Evolutionary conservation across 1,284 basidiomycete genomes (phyloP), one percentile per base, ranked within the genome.

Genomic region (Cryptococcus maquisensis): DNA sequence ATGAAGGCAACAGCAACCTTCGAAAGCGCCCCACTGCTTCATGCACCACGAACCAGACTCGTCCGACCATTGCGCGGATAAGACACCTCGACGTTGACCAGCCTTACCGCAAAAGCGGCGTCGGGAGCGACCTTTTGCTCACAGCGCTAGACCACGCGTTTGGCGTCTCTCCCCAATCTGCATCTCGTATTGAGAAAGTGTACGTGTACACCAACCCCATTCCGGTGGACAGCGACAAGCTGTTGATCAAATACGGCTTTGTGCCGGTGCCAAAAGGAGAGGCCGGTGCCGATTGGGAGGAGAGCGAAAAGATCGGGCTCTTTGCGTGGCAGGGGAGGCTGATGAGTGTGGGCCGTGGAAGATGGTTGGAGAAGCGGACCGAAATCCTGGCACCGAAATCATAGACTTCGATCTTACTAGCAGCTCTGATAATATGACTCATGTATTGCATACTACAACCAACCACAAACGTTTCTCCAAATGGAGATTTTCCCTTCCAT

Each of bases 31-130:
- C 20, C 18, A 18, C 36, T 13, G 28, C 28, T 38, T 28, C 20
- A 26, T 16, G 43, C 16, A 5, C 42, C 21, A 23, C 24, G 23
- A 28, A 21, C 47, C 15, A 20, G 35, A 13, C 28, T 26, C 18
- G 24, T 18, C 4, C 74, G 67, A 35, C 75, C 76, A 77, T 78
- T 15, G 86, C 84, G 9, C 78, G 80, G n/a, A 84, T 91, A 57
- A 83, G 87, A 26, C 89, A 90, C 69, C 83, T 90, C 67, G 85
- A 82, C 63, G 81, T 88, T 39, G 84, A 87, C 49, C 82, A 84
- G 54, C 79, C 77, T 6, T 87, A 83, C 66, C 81, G 86, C 42
- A 63, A 62, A 6, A 75, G 80, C 13, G 78, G 78, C 5, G 79
- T 87, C 39, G 86, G 87, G 63, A 77, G 82, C 15, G 88, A 90